Percentiles rank a stretch among this genome's conserved stretches.
These are phyloP conservation scores for Paramecium bursaria DNA, from an alignment of 73 alveolate genomes.

Conservation along the genomic window DNA sequence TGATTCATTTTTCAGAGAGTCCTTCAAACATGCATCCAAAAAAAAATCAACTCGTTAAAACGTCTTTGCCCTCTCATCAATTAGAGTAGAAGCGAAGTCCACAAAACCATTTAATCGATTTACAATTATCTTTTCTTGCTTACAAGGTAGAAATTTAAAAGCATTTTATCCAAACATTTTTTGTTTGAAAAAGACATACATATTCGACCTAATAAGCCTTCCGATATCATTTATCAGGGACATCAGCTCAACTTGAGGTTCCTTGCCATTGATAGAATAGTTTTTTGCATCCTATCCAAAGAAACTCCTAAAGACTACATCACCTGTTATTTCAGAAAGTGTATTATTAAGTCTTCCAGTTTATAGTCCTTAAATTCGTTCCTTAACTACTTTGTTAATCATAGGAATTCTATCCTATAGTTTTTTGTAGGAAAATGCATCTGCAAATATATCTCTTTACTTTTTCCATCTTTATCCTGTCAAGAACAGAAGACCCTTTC, in stretches of 20 bases:
- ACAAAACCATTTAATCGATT: not conserved
- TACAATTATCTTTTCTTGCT: not conserved
- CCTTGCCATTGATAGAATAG: conserved; percentile 21
- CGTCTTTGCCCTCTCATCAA: too few relatives aligned
- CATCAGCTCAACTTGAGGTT: not conserved
- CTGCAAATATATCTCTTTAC: conserved; percentile 41
- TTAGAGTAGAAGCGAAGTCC: too few relatives aligned
- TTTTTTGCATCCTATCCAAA: conserved; percentile 56
- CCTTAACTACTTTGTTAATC: conserved; percentile 46
- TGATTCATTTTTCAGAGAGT: too few relatives aligned
- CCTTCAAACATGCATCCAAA: too few relatives aligned
- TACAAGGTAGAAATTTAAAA: not conserved
- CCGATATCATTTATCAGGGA: conserved; percentile 25
- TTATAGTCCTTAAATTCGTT: too few relatives aligned
- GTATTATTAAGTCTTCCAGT: too few relatives aligned
- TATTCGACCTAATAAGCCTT: not conserved
- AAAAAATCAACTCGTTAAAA: too few relatives aligned
- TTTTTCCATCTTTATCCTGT: conserved; percentile 64
- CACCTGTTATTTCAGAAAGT: conserved; percentile 56
- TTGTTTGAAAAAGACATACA: not conserved
- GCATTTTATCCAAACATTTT: conserved; percentile 1
- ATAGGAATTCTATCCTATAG: conserved; percentile 58
- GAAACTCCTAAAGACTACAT: conserved; percentile 57
- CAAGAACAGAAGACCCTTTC: conserved; percentile 35
- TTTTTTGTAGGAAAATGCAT: conserved; percentile 42